Evolutionary conservation across 306 rosid species (phyloP).

Genomic region (Rubus parviflorus): DNA sequence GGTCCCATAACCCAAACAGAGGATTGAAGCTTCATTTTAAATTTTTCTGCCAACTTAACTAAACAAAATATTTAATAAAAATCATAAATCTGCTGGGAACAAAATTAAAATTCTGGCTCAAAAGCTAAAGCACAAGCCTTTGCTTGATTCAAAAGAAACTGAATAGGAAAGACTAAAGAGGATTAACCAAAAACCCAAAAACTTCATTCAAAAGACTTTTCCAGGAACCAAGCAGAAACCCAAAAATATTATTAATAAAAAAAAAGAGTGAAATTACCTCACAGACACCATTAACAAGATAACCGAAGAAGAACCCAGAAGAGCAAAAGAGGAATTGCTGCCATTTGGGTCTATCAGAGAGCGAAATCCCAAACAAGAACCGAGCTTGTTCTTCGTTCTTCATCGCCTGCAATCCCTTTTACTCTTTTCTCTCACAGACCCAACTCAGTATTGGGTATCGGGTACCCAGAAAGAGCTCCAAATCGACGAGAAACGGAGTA

Average conservation of each 20-base stretch:
- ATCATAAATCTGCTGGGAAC: not conserved
- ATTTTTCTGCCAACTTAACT: constrained; percentile 11
- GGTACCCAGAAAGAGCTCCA: constrained; percentile 21
- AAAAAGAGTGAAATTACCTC: constrained; percentile 55
- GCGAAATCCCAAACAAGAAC: constrained; percentile 86
- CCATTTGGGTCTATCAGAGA: constrained; percentile 82
- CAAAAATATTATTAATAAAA: not conserved
- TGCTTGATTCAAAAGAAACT: constrained; percentile 15
- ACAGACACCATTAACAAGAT: constrained; percentile 87
- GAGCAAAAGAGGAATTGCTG: constrained; percentile 90
- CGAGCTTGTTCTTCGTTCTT: constrained; percentile 77
- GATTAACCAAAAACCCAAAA: constrained; percentile 25
- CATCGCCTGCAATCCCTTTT: constrained; percentile 34
- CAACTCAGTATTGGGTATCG: not conserved
- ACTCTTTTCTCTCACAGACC: not conserved
- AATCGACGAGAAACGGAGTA: not conserved
- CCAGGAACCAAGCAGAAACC: not conserved
- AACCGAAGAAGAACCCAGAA: constrained; percentile 95
- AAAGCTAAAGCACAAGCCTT: not conserved
- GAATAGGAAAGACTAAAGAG: not conserved
- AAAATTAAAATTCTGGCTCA: not conserved
- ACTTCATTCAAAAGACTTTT: not conserved
- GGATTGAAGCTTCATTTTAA: not conserved
- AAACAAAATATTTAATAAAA: constrained; percentile 15
- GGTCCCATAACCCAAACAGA: constrained; percentile 30